phyloP scores from a whole-genome alignment of 2,329 filamentous ascomycete genomes.

The Bipolaris cookei region DNA sequence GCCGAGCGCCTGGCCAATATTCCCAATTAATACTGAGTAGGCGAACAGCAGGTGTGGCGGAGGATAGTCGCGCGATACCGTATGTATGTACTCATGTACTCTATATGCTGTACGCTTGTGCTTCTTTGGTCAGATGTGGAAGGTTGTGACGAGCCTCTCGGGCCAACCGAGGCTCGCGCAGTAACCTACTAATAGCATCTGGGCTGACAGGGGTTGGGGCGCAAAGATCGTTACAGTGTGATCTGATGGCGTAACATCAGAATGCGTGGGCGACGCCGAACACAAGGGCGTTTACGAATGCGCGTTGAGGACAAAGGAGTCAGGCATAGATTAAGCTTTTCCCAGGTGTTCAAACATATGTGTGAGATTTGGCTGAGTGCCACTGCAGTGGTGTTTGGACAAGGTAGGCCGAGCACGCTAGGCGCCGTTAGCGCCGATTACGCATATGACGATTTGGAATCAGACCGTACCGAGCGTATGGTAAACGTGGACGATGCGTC shows the following conservation, averaged over 20 bases:
- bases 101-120: no score
- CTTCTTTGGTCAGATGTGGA: constrained; percentile 1
- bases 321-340: constrained; percentile 6
- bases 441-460: constrained; percentile 39
- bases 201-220: background rate
- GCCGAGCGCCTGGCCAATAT: background rate
- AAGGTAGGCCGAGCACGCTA: constrained; percentile 13
- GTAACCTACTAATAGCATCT: no score
- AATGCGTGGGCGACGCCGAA: background rate
- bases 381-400: constrained; percentile 23
- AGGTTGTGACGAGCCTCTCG: background rate
- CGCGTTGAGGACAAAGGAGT: background rate
- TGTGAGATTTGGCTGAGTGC: constrained; percentile 15
- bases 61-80: background rate
- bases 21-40: background rate
- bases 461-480: constrained; percentile 23
- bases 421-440: constrained; percentile 27
- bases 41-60: background rate
- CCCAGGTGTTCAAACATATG: constrained; percentile 9
- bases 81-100: background rate
- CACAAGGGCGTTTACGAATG: background rate
- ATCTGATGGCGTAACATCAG: background rate
- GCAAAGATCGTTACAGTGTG: no score
- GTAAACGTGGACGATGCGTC: constrained; percentile 10
- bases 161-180: no score